Evolutionary conservation across 495 filamentous ascomycete species (phyloP).

Genomic region (Penicillium soppii): DNA sequence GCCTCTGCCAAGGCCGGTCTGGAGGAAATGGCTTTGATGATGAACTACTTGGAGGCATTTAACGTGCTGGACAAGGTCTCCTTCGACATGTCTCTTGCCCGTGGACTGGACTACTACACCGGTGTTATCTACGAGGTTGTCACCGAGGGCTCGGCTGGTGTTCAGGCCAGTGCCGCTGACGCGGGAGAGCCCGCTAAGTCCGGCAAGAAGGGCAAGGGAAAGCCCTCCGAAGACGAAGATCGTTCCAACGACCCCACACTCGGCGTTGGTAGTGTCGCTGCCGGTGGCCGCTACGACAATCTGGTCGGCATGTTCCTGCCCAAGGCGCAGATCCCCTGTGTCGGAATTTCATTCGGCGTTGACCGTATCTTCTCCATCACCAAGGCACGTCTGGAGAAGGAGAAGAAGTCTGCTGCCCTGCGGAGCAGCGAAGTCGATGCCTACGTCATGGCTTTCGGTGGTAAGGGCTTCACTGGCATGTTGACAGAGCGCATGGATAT

Average conservation of each 20-base stretch:
- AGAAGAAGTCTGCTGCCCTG: conserved; percentile 47
- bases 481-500: conserved; percentile 79
- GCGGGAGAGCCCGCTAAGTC: conserved; percentile 49
- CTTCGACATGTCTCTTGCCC: conserved; percentile 80
- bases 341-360: conserved; percentile 92
- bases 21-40: conserved; percentile 77
- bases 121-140: conserved; percentile 91
- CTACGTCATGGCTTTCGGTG: conserved; percentile 90
- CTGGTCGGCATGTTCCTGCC: conserved; percentile 89
- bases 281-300: conserved; percentile 90
- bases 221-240: conserved; percentile 69
- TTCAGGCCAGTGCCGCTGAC: conserved; percentile 40
- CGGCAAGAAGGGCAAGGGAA: conserved; percentile 59
- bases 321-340: conserved; percentile 84
- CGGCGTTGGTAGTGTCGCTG: conserved; percentile 84
- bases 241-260: conserved; percentile 78
- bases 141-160: conserved; percentile 74
- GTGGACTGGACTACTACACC: conserved; percentile 92
- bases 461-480: conserved; percentile 80
- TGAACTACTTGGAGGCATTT: conserved; percentile 78
- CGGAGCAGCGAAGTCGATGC: conserved; percentile 78
- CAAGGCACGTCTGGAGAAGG: conserved; percentile 68
- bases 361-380: conserved; percentile 93
- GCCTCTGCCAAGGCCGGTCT: conserved; percentile 72
- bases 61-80: conserved; percentile 67